Base-by-base conservation (phyloP, 225 moss, liverwort and hornwort genomes). In the Pleurozium schreberi region DNA sequence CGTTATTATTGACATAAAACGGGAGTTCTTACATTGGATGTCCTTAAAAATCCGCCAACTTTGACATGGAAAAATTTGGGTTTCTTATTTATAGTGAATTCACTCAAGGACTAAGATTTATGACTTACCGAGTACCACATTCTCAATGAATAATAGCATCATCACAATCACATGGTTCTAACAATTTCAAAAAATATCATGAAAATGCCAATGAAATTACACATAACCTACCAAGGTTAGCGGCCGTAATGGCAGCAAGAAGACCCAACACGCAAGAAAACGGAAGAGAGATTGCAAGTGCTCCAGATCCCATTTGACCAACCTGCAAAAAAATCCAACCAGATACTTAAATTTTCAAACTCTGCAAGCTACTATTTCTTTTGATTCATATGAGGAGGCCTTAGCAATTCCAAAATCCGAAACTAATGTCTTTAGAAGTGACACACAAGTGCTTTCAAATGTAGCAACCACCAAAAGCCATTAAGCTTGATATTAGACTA, bases 251-350 rank as follows among this genome's bases (percentile, higher is more conserved):
- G 67, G 92, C 90, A 82, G 93, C 92, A 87, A 93, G 92, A 76
- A 92, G 88, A 75, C 93, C 93, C 80, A 93, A 66, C 50, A 93
- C 89, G 63, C 89, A 89, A 34, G 93, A 89, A 85, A 93, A 92
- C 16, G 93, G 92, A 71, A 93, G 92, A 31, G 93, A 92, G 59
- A 93, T 87, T 14, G 92, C 91, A 40, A 93, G 90, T 43, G 93
- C 93, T 63, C 90, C 88, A 27, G 92, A 89, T 34, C 91, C 90
- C 93, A 92, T 90, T 79, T 78, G 64, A 12, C 87, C 82, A 43
- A 92, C 92, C 93, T 93, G 89, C 75, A 75, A 81, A 73, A 76
- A 28, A 21, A 62, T 43, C 42, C 80, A 87, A 47, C 52, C 60
- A 77, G 42, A 67, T 53, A 49, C 49, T 33, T 9, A 49, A 81